Evolutionary conservation across 495 filamentous ascomycete species (phyloP), one percentile per base, ranked within the genome.

Genomic region (Neurospora sp.): DNA sequence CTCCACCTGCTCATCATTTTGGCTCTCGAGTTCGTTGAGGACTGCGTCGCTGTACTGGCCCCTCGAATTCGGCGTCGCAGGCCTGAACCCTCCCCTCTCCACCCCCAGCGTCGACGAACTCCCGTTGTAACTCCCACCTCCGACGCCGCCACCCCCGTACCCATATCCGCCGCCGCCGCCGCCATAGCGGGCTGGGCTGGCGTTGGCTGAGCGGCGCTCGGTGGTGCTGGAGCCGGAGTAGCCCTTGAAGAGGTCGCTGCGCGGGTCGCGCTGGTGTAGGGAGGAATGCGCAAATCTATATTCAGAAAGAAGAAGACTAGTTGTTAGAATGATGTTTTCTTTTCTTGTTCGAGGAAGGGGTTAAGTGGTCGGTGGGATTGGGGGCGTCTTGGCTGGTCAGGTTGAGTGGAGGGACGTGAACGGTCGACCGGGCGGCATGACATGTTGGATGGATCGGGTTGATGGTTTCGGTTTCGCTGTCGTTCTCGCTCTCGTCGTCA

Each of bases 31-130:
- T 80, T 96, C 94, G 78, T 92, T 93, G 31, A 98, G 89, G 71
- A 98, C 94, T 48, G 94, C 92, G 76, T 96, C 94, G 75, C 90
- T 93, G 82, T 98, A 98, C 81, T 97, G 95, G 70, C 96, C 96
- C 79, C 86, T 93, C 76, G 87, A 87, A 83, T 98, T 94, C 74
- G 94, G 94, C 70, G 94, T 97, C 73, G 94, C 96, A 48, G 89
- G 82, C 66, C 83, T 79, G 70, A 79, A 89, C 31, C 80, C 81
- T 2, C 76, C 80, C 46, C 79, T 71, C 35, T 41, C 76, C 0
- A 83, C 83, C 9, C 83, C 81, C 10, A 85, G 74, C 23, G 54
- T 62, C 14, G 54, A 62, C 14, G 78, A 77, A 12, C 72, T 42
- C 27, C 74, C 77, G 40, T 73, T 72, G 20, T 74, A 71, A 27